Conservation (phyloP, 2,329 filamentous ascomycete species). For the Fusarium sacchari region DNA sequence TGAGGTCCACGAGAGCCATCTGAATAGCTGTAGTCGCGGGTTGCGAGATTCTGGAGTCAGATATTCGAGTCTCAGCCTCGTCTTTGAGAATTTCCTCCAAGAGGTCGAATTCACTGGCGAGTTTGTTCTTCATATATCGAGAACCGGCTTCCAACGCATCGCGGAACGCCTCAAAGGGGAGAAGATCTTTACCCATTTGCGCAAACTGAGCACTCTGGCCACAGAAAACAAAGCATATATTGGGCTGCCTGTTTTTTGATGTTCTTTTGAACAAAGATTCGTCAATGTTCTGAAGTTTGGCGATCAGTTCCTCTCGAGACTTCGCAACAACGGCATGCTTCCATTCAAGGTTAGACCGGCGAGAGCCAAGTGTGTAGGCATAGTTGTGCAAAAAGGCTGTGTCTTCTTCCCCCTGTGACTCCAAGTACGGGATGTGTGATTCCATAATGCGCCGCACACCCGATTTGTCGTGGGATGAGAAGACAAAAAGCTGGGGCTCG, state of each 20-base stretch:
- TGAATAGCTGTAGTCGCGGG: constrained; percentile 56
- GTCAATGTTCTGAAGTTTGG: constrained; percentile 40
- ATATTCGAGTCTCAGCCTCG: constrained; percentile 43
- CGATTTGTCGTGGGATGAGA: constrained; percentile 56
- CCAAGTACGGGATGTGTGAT: constrained; percentile 49
- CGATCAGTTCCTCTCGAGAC: constrained; percentile 47
- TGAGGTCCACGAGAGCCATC: constrained; percentile 54
- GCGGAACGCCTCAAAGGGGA: constrained; percentile 55
- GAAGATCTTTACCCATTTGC: constrained; percentile 54
- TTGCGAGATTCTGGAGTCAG: constrained; percentile 52
- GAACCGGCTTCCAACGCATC: constrained; percentile 50
- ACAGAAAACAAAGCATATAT: constrained; percentile 55
- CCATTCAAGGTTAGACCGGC: constrained; percentile 58
- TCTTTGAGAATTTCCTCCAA: constrained; percentile 50
- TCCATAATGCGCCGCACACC: constrained; percentile 51
- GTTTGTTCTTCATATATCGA: constrained; percentile 43
- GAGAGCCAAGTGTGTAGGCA: constrained; percentile 58
- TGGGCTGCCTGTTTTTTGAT: constrained; percentile 41
- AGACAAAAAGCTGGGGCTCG: constrained; percentile 53
- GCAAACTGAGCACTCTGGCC: constrained; percentile 58
- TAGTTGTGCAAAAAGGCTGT: constrained; percentile 51
- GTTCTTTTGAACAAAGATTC: constrained; percentile 38
- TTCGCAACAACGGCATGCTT: constrained; percentile 52
- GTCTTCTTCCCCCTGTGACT: constrained; percentile 13
- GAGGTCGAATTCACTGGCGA: constrained; percentile 49